Evolutionary conservation across 2,329 filamentous ascomycete species (phyloP).

Genomic region (Fusarium incarnatum): DNA sequence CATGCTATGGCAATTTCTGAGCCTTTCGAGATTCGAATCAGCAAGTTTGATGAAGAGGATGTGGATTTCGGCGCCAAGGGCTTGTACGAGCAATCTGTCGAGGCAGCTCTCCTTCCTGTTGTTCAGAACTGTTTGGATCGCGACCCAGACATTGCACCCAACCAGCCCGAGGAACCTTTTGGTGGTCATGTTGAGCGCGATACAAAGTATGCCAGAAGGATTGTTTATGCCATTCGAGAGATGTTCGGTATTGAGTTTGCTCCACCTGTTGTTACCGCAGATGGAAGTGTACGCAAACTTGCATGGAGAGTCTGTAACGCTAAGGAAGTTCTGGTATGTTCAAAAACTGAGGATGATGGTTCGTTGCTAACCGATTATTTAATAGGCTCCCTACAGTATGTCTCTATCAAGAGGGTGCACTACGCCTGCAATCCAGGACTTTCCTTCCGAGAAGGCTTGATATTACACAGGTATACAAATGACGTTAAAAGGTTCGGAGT

Average conservation of each 20-base stretch:
- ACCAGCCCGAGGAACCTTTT: slow-evolving; percentile 82
- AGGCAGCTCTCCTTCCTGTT: slow-evolving; percentile 81
- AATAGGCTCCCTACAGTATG: slow-evolving; percentile 78
- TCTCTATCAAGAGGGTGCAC: slow-evolving; percentile 71
- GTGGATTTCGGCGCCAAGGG: slow-evolving; percentile 69
- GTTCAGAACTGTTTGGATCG: slow-evolving; percentile 93
- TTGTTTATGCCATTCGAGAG: slow-evolving; percentile 93
- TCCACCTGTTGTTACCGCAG: slow-evolving; percentile 89
- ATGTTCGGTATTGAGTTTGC: slow-evolving; percentile 99
- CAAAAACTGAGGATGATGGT: neutral
- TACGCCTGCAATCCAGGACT: slow-evolving; percentile 65
- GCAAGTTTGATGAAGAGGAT: slow-evolving; percentile 82
- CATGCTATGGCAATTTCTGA: slow-evolving; percentile 94
- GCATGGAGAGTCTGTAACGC: slow-evolving; percentile 96
- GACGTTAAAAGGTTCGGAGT: neutral
- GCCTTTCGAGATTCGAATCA: slow-evolving; percentile 90
- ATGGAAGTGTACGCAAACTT: slow-evolving; percentile 89
- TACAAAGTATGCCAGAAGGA: slow-evolving; percentile 86
- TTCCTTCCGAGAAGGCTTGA: slow-evolving; percentile 47
- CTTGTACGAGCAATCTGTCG: slow-evolving; percentile 75
- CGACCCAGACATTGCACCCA: slow-evolving; percentile 89
- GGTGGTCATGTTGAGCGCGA: slow-evolving; percentile 87
- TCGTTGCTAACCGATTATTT: slow-evolving; percentile 2
- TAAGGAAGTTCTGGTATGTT: slow-evolving; percentile 88
- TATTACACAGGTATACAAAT: neutral